These are phyloP conservation scores for Cladophialophora bantiana DNA, from an alignment of 2,329 filamentous ascomycete species.

Conservation along the genomic window DNA sequence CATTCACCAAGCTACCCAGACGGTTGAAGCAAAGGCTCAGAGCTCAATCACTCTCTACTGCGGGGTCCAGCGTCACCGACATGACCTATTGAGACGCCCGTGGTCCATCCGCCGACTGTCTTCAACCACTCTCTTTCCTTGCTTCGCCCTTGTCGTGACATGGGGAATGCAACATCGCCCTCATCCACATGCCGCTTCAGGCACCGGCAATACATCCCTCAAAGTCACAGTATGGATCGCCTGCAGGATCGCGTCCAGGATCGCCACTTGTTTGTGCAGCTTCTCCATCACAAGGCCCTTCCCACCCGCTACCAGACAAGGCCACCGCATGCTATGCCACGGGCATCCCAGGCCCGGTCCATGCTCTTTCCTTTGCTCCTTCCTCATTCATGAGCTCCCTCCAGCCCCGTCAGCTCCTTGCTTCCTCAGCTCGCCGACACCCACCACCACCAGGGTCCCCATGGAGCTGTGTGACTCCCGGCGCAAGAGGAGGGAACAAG, in stretches of 20 bases:
- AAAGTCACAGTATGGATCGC: slow-evolving; percentile 16
- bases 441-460: slow-evolving; percentile 1
- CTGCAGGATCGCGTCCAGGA: background rate
- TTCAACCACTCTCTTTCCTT: background rate
- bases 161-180: slow-evolving; percentile 19
- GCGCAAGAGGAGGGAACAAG: background rate
- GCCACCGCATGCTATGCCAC: background rate
- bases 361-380: slow-evolving; percentile 9
- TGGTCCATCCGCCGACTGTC: background rate
- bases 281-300: slow-evolving; percentile 15
- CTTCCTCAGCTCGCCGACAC: slow-evolving; percentile 2
- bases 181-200: slow-evolving; percentile 22
- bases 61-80: slow-evolving; percentile 14
- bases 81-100: background rate
- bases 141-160: slow-evolving; percentile 7
- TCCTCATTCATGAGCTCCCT: slow-evolving; percentile 20
- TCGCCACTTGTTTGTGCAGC: background rate
- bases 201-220: slow-evolving; percentile 3
- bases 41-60: background rate
- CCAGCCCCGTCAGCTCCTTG: background rate
- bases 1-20: background rate
- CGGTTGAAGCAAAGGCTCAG: background rate
- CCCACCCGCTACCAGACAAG: slow-evolving; percentile 6
- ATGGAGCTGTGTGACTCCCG: slow-evolving; percentile 1
- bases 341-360: background rate